phyloP scores from a whole-genome alignment of 2,329 filamentous ascomycete species.

The Tolypocladium paradoxum region DNA sequence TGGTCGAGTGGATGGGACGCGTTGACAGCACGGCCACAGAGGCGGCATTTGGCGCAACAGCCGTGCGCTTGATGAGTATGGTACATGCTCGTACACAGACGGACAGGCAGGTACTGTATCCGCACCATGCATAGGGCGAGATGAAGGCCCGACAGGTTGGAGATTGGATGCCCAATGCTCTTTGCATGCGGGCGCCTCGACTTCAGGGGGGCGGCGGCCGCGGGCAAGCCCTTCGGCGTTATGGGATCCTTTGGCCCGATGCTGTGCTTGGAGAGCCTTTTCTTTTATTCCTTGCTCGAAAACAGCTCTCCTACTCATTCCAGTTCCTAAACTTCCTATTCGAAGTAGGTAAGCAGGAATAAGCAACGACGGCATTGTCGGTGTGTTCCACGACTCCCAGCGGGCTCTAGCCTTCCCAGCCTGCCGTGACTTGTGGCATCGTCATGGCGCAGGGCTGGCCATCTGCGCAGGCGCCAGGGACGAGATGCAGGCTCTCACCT shows the following conservation, averaged over 20 bases:
- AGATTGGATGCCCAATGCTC: background rate
- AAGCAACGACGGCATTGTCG: background rate
- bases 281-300: background rate
- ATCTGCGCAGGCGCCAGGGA: background rate
- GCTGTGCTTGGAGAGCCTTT: background rate
- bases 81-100: no score
- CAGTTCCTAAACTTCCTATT: no score
- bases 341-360: background rate
- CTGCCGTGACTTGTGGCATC: background rate
- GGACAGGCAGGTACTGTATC: no score
- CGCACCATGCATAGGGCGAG: background rate
- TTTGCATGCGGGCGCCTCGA: background rate
- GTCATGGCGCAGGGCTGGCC: background rate
- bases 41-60: no score
- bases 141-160: background rate
- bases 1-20: no score
- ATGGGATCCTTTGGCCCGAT: background rate
- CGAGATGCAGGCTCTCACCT: background rate
- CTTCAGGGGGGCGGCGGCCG: background rate
- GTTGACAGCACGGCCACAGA: no score
- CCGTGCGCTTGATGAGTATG: no score
- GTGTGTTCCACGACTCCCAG: background rate
- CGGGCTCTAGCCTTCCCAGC: background rate
- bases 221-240: background rate
- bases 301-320: background rate